Percentiles rank a stretch among this genome's conserved stretches.
These are phyloP conservation scores for Dendrobium huoshanense DNA, from an alignment of 106 monocot species.

Conservation along the genomic window DNA sequence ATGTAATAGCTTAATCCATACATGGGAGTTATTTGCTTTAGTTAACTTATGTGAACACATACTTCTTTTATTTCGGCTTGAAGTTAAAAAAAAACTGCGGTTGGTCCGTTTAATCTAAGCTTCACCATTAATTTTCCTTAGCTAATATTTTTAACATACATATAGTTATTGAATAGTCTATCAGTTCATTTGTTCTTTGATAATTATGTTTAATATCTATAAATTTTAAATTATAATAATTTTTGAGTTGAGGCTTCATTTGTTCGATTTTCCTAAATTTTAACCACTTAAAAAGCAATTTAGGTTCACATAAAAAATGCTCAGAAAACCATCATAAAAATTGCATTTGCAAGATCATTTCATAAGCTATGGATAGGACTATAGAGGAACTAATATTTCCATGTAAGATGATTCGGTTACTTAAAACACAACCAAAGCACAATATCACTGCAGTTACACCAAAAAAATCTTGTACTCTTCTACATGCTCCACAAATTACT, in stretches of 20 bases:
- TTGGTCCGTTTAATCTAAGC: too few relatives aligned
- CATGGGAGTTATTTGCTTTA: too few relatives aligned
- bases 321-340: neutral
- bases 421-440: neutral
- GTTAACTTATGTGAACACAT: too few relatives aligned
- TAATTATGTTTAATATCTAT: neutral
- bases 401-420: neutral
- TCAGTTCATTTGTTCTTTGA: neutral
- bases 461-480: neutral
- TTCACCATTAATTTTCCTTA: too few relatives aligned
- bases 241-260: neutral
- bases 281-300: neutral
- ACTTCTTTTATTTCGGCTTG: too few relatives aligned
- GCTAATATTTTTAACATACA: too few relatives aligned
- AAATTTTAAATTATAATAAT: neutral
- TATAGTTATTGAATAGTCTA: too few relatives aligned
- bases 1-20: too few relatives aligned
- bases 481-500: neutral
- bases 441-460: neutral
- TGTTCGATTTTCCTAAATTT: neutral
- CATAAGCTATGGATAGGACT: neutral
- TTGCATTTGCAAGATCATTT: neutral
- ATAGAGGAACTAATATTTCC: neutral
- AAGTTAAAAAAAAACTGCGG: too few relatives aligned
- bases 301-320: neutral